phyloP scores from a whole-genome alignment of 2,329 filamentous ascomycete genomes.

The Sarocladium kiliense region DNA sequence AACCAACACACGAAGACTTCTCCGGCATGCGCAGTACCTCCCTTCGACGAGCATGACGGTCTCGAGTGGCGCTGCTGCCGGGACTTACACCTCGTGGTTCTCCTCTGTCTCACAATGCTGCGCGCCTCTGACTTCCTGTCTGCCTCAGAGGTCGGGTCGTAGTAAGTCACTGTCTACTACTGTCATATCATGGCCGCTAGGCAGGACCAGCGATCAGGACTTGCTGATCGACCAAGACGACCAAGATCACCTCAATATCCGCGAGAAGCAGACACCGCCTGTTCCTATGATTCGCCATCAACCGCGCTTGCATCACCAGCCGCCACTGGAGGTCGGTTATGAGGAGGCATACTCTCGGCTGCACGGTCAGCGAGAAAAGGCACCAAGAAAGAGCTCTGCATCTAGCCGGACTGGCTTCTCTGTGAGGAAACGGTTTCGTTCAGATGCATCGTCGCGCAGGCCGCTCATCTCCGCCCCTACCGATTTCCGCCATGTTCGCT shows the following conservation, averaged over 20 bases:
- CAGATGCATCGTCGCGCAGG: conserved; percentile 42
- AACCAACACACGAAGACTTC: not conserved
- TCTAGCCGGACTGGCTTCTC: conserved; percentile 38
- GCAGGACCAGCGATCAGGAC: conserved; percentile 20
- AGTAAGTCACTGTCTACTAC: conserved; percentile 27
- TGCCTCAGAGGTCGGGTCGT: conserved; percentile 32
- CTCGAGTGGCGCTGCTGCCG: conserved; percentile 4
- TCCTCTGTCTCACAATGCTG: conserved; percentile 41
- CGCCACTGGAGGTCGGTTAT: conserved; percentile 16
- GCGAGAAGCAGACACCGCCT: conserved; percentile 24
- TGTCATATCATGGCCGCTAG: conserved; percentile 21
- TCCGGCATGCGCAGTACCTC: conserved; percentile 4
- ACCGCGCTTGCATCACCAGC: not conserved
- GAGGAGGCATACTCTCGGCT: conserved; percentile 14
- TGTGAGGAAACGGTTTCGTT: conserved; percentile 40
- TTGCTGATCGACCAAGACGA: conserved; percentile 27
- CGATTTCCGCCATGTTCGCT: conserved; percentile 55
- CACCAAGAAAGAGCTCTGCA: conserved; percentile 17
- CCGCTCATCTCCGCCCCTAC: conserved; percentile 54
- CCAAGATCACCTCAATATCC: conserved; percentile 7
- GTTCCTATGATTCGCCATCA: not conserved
- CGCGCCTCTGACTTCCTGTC: conserved; percentile 30
- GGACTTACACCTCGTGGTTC: conserved; percentile 34
- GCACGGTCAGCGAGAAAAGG: conserved; percentile 14
- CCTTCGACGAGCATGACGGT: conserved; percentile 7